Base-by-base conservation (phyloP, 169 alveolate genomes). In the Plasmodium knowlesi region DNA sequence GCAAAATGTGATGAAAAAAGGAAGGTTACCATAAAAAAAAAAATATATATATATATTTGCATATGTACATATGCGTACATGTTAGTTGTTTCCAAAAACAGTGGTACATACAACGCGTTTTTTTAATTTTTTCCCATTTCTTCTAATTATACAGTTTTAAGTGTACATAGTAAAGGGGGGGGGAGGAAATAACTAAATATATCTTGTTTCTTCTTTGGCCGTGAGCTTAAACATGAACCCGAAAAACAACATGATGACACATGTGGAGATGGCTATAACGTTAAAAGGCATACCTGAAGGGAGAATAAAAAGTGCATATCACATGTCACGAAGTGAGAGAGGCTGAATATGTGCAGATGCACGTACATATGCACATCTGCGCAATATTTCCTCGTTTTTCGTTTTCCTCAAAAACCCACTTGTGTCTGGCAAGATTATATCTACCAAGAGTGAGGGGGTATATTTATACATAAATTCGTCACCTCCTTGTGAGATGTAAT, bases 251-350 rank as follows among this genome's bases (percentile, higher is more conserved):
- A 57, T 88, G 46, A 88, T 79, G 71, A 79, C 94, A 88, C 94
- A 76, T 14, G 89, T 78, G 43, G 94, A 78, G 46, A 88, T 88
- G 30, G 94, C 94, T 80, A 88, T 88, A 72, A 88, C 89, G 46
- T 88, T 88, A 88, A 88, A 88, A 80, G 94, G 94, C 94, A 88
- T 88, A 78, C 94, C 94, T 88, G 54, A 88, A 78, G 71, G 43
- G 57, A 12, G 25, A 88, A 30, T 43, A 37, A 32, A 83, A 50
- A 34, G 37, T 84, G 78, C 34, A 57, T 57, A 30, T 53, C 22
- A n/a, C 39, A 57, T 80, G 39, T 80, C 83, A 41, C 61, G 54
- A 14, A 30, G 22, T 39, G 39, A 79, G 19, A 79, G 28, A 5
- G 28, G 61, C 12, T 37, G 72, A 32, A 82, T 28, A 82, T 82